These are phyloP conservation scores for Xylaria nigripes DNA, from an alignment of 495 filamentous ascomycete species.

Conservation along the genomic window DNA sequence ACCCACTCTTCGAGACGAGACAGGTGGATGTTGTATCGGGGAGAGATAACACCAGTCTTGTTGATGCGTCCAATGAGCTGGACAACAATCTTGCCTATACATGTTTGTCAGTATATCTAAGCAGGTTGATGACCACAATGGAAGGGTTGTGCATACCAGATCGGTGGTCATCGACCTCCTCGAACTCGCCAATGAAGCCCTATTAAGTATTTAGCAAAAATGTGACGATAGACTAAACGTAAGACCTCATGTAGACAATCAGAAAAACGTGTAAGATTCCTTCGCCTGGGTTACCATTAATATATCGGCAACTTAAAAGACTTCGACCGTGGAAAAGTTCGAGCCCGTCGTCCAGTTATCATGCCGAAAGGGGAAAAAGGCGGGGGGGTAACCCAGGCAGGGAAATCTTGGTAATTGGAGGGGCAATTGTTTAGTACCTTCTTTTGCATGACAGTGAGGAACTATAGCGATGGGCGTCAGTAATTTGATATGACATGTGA, in stretches of 20 bases:
- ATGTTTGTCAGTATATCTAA: not conserved
- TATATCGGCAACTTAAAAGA: constrained; percentile 99
- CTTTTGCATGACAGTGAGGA: constrained; percentile 95
- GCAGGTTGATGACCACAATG: constrained; percentile 78
- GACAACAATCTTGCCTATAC: constrained; percentile 23
- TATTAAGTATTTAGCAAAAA: constrained; percentile 45
- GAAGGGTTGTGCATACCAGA: constrained; percentile 59
- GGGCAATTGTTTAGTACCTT: constrained; percentile 67
- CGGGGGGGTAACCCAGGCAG: not conserved
- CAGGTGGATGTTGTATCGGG: constrained; percentile 97
- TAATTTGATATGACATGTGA: not conserved
- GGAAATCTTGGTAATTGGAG: not conserved
- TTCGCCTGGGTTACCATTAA: constrained; percentile 45
- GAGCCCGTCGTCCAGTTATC: constrained; percentile 99
- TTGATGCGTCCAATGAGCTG: constrained; percentile 64
- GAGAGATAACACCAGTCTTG: constrained; percentile 98
- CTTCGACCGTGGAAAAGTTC: constrained; percentile 70
- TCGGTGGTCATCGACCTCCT: constrained; percentile 98
- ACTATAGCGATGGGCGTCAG: constrained; percentile 32
- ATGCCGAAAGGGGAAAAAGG: constrained; percentile 57
- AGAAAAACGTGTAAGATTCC: constrained; percentile 93
- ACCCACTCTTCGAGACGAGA: constrained; percentile 98
- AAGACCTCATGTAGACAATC: constrained; percentile 58
- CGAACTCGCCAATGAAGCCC: constrained; percentile 99
- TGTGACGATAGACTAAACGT: constrained; percentile 93